Conservation (phyloP, 345 rosid genomes). For the Acer negundo region DNA sequence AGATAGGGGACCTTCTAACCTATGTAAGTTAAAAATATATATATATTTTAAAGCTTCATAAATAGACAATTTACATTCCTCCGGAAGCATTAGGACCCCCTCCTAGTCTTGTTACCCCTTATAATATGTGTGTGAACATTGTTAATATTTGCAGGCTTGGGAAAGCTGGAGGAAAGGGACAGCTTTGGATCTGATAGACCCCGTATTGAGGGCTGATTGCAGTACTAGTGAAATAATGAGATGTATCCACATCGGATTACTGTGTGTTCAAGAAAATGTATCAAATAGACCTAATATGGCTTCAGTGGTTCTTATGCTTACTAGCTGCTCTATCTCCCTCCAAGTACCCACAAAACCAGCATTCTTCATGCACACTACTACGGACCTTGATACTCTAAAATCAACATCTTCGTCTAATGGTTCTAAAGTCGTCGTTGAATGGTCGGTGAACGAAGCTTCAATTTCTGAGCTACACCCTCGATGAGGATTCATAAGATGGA, state of each 20-base stretch:
- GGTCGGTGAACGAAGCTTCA: conserved; percentile 16
- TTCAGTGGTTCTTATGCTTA: conserved; percentile 47
- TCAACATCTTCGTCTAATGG: background rate
- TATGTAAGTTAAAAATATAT: conserved; percentile 15
- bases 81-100: background rate
- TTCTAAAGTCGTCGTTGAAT: background rate
- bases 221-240: conserved; percentile 36
- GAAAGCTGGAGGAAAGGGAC: conserved; percentile 49
- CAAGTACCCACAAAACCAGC: conserved; percentile 47
- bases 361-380: conserved; percentile 27
- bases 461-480: conserved; percentile 26
- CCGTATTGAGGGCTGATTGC: conserved; percentile 29
- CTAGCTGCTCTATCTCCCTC: conserved; percentile 38
- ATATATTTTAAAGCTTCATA: no score
- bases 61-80: background rate
- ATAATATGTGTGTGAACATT: background rate
- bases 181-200: conserved; percentile 36
- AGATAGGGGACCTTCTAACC: conserved; percentile 20
- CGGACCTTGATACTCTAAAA: conserved; percentile 1
- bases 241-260: conserved; percentile 57
- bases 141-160: conserved; percentile 49
- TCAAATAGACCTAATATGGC: conserved; percentile 49
- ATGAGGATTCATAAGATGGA: background rate
- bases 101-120: background rate
- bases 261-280: conserved; percentile 56